phyloP scores from a whole-genome alignment of 1,284 basidiomycete genomes.

The Moesziomyces aphidis region DNA sequence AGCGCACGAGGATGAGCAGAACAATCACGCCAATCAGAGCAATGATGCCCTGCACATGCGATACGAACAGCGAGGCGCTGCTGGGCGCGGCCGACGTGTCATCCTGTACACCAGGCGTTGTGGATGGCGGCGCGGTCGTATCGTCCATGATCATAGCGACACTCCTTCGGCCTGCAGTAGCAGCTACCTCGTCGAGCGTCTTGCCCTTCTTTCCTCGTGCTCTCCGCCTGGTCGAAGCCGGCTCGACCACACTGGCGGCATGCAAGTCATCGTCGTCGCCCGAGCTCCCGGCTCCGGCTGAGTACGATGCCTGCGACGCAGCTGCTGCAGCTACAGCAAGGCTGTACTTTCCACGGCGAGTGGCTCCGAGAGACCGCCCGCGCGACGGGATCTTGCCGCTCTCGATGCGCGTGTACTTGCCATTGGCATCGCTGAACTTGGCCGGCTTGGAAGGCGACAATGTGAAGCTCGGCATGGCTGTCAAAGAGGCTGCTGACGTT shows the following conservation, averaged over 20 bases:
- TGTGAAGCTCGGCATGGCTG: conserved; percentile 30
- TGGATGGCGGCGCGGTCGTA: conserved; percentile 1
- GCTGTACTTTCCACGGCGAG: conserved; percentile 35
- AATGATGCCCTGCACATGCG: conserved; percentile 44
- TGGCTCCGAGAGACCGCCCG: conserved; percentile 26
- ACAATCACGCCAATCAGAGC: conserved; percentile 40
- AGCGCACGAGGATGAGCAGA: conserved; percentile 39
- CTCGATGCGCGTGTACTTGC: conserved; percentile 44
- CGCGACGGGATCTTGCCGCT: conserved; percentile 34
- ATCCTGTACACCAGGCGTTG: neutral
- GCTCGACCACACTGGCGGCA: conserved; percentile 20
- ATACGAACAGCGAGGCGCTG: conserved; percentile 26
- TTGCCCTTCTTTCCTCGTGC: conserved; percentile 2
- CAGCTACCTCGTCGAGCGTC: conserved; percentile 24
- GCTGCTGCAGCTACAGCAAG: conserved; percentile 30
- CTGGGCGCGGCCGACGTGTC: neutral
- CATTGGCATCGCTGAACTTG: conserved; percentile 37
- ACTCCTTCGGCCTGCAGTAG: conserved; percentile 30
- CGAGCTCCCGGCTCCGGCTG: neutral
- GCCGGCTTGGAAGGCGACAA: conserved; percentile 26
- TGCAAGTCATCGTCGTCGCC: conserved; percentile 16
- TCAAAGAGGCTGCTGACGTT: neutral
- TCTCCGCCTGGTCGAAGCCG: neutral
- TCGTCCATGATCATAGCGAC: conserved; percentile 49
- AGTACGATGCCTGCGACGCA: conserved; percentile 1